Conservation (phyloP, 1,284 basidiomycete genomes). For the Fomitopsis pinicola region DNA sequence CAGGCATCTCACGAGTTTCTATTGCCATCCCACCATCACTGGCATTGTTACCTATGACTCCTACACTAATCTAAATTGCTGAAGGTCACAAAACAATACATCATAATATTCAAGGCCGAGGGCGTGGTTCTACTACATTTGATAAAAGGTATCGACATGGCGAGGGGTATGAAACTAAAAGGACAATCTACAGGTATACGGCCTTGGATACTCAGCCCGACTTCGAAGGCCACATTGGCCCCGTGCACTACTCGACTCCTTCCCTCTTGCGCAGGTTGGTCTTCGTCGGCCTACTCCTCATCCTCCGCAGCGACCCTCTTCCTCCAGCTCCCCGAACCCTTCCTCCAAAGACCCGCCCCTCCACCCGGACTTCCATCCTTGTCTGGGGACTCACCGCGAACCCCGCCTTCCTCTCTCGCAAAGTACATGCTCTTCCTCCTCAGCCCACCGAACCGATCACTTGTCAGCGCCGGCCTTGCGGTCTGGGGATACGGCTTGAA, state of each 20-base stretch:
- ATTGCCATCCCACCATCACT: too few species aligned
- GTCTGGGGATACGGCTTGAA: slow-evolving; percentile 1
- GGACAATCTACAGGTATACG: background rate
- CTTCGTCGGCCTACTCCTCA: background rate
- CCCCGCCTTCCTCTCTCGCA: background rate
- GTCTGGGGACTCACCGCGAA: background rate
- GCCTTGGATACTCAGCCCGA: background rate
- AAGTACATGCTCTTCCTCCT: background rate
- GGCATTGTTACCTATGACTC: too few species aligned
- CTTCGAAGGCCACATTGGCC: background rate
- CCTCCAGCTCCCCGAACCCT: background rate
- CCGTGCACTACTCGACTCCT: background rate
- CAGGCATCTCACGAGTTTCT: too few species aligned
- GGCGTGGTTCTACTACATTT: too few species aligned
- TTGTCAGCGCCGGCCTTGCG: background rate
- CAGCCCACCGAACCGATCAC: background rate
- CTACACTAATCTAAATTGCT: too few species aligned
- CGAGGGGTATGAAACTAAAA: too few species aligned
- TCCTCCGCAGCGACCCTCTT: background rate
- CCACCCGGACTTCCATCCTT: background rate
- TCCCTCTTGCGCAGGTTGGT: background rate
- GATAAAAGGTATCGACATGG: too few species aligned
- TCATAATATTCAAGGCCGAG: too few species aligned
- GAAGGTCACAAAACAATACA: too few species aligned
- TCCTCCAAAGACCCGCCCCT: background rate